Evolutionary conservation across 1,284 basidiomycete species (phyloP).

Genomic region (Pascua sp.): DNA sequence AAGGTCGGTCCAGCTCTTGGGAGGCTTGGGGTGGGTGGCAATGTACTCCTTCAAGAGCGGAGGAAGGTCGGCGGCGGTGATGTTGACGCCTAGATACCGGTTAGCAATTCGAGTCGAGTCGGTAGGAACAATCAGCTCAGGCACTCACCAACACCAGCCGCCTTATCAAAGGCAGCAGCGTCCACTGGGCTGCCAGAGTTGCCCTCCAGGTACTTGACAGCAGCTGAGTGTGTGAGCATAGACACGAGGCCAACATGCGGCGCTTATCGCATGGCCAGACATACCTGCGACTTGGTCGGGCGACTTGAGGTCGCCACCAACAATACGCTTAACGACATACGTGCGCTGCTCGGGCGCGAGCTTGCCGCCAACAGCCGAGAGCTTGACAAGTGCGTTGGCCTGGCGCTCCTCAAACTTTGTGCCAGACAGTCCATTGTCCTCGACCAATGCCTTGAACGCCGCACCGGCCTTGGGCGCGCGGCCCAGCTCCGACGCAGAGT

Average conservation of each 20-base stretch:
- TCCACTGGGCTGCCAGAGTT: slow-evolving; percentile 62
- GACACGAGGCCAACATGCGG: background rate
- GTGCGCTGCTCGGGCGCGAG: slow-evolving; percentile 59
- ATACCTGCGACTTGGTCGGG: slow-evolving; percentile 83
- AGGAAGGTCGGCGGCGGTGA: slow-evolving; percentile 69
- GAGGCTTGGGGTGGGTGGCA: slow-evolving; percentile 51
- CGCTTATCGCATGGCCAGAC: slow-evolving; percentile 28
- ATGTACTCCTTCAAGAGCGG: slow-evolving; percentile 63
- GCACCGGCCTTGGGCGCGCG: slow-evolving; percentile 72
- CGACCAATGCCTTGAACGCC: slow-evolving; percentile 68
- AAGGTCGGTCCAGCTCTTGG: slow-evolving; percentile 70
- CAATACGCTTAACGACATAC: slow-evolving; percentile 67
- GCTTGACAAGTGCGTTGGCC: slow-evolving; percentile 66
- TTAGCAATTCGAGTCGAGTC: too few relatives aligned
- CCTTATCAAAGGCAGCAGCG: slow-evolving; percentile 69
- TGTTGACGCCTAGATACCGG: slow-evolving; percentile 64
- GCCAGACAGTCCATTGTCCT: slow-evolving; percentile 56
- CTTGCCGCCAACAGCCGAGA: slow-evolving; percentile 66
- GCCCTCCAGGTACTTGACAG: slow-evolving; percentile 70
- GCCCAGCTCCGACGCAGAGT: slow-evolving; percentile 77
- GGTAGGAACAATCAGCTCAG: background rate
- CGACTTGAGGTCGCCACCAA: slow-evolving; percentile 69
- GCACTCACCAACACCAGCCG: slow-evolving; percentile 81
- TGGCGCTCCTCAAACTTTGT: slow-evolving; percentile 71
- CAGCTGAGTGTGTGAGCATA: slow-evolving; percentile 55